Base-by-base conservation (phyloP, 192 early-diverging fungal genomes). In the Funneliformis geosporum region DNA sequence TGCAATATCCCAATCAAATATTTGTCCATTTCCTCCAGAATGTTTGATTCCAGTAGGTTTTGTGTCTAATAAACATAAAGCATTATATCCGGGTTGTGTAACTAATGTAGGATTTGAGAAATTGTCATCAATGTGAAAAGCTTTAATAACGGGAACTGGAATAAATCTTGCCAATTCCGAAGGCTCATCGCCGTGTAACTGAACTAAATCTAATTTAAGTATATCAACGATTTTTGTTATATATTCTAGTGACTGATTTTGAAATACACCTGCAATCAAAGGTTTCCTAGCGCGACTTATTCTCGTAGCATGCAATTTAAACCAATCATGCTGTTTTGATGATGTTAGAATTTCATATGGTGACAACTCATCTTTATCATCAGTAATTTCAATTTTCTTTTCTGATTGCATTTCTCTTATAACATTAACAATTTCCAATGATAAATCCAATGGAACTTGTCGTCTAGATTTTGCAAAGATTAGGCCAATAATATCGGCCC, bases 401-500 rank as follows among this genome's bases (percentile, higher is more conserved):
- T 79, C 77, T 16, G 50, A 79, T 79, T 79, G 77, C n/a, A 82
- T 55, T 74, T 86, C 83, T 18, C 87, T 82, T 33, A 98, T 88
- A 16, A 89, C 90, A 27, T 84, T 79, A 23, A 95, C 92, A 82
- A 99, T 97, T 65, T 85, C 86, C 33, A 89, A 84, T 0, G 95
- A 96, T 0, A 62, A 83, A 8, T 84, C 87, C 11, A 91, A 46
- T 23, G 87, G 86, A 14, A 99, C 93, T 75, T 93, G 87, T 25
- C 98, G 90, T 61, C 91, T 91, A 5, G 93, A 94, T 40, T 86
- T 78, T 9, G 94, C 97, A 89, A 98, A 98, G 64, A 98, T 98
- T 80, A 99, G 88, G 3, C 98, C 97, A 73, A 99, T 90, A 28
- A 98, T 88, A 81, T 98, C 94, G 7, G 96, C 96, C 0, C 96